Percentiles rank a stretch among this genome's conserved stretches.
Conservation (phyloP, 106 monocot species). For the Phalaenopsis equestris region DNA sequence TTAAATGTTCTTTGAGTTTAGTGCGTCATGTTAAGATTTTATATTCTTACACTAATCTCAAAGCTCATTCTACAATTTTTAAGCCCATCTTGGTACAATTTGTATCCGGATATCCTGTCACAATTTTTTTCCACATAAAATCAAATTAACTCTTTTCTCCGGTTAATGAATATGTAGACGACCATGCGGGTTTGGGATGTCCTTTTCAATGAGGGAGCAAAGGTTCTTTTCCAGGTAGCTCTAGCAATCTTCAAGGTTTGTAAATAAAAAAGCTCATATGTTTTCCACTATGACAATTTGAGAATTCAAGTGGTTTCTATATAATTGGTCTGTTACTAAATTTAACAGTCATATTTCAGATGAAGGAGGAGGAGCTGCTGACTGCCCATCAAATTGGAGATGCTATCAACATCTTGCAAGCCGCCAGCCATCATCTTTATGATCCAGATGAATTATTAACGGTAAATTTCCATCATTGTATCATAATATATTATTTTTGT, state of each 20-base stretch:
- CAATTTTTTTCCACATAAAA: neutral
- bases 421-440: slow-evolving; percentile 58
- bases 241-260: slow-evolving; percentile 84
- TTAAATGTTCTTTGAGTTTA: no score
- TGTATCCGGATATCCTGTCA: no score
- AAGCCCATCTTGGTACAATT: no score
- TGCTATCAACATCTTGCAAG: slow-evolving; percentile 77
- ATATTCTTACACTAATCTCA: no score
- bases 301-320: neutral
- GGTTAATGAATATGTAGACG: slow-evolving; percentile 38
- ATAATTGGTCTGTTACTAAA: neutral
- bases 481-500: neutral
- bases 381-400: slow-evolving; percentile 74
- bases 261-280: neutral
- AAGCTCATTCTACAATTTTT: no score
- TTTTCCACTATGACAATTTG: neutral
- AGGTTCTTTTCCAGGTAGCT: slow-evolving; percentile 84
- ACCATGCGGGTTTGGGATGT: slow-evolving; percentile 96
- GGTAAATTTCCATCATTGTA: slow-evolving; percentile 19
- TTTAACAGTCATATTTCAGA: slow-evolving; percentile 30
- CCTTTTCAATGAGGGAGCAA: slow-evolving; percentile 93
- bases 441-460: slow-evolving; percentile 84
- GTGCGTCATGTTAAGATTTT: no score
- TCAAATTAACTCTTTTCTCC: slow-evolving; percentile 2
- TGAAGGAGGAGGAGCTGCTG: slow-evolving; percentile 83